Evolutionary conservation across 345 rosid species (phyloP).

Genomic region (Draba incana): DNA sequence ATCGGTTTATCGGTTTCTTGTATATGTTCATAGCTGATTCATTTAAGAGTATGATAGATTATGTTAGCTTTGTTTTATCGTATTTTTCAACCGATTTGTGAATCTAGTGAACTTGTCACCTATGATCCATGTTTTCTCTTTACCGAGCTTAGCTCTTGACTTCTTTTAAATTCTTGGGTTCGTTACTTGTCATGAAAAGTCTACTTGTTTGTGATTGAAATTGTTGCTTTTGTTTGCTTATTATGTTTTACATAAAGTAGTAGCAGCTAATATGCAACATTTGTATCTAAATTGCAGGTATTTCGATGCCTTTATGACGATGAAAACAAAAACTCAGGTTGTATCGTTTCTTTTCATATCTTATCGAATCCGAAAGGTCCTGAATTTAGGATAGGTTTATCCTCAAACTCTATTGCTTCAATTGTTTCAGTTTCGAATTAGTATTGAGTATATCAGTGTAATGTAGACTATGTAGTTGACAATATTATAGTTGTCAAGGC

Average conservation of each 20-base stretch:
- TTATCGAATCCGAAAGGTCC: slow-evolving; percentile 6
- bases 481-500: neutral
- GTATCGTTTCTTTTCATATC: neutral
- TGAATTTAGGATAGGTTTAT: slow-evolving; percentile 9
- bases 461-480: neutral
- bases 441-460: no score
- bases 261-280: neutral
- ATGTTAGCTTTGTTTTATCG: no score
- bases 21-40: no score
- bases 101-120: no score
- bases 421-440: neutral
- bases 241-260: neutral
- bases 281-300: slow-evolving; percentile 26
- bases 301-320: slow-evolving; percentile 43
- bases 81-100: no score
- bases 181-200: slow-evolving; percentile 8
- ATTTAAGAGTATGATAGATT: no score
- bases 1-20: no score
- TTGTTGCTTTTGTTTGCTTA: slow-evolving; percentile 3
- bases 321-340: slow-evolving; percentile 12
- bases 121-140: no score
- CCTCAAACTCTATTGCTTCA: neutral
- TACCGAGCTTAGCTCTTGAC: no score
- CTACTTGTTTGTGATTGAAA: neutral
- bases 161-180: no score